A percentile compares a stretch with the other conserved stretches of the same genome.
Evolutionary conservation across 768 basidiomycete genomes (phyloP).

Genomic region (Glaciozyma martinii): DNA sequence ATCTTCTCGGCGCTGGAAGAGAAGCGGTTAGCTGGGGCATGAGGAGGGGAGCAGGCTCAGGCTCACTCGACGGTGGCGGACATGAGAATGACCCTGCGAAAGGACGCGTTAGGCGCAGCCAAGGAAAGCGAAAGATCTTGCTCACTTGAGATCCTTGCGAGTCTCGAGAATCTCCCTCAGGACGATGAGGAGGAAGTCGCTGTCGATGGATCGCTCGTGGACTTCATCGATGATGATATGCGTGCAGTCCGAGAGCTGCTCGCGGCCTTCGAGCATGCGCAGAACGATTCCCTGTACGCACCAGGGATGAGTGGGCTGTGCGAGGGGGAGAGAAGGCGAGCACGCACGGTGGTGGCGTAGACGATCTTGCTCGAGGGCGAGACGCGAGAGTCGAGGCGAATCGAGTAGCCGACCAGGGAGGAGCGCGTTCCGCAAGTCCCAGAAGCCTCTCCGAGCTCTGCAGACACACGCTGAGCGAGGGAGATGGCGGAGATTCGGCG

Average conservation of each 20-base stretch:
- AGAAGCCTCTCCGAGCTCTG: slow-evolving; percentile 76
- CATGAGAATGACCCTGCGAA: slow-evolving; percentile 76
- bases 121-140: neutral
- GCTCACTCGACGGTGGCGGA: slow-evolving; percentile 77
- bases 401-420: slow-evolving; percentile 88
- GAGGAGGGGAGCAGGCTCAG: slow-evolving; percentile 10
- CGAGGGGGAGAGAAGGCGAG: no score
- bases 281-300: slow-evolving; percentile 64
- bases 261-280: slow-evolving; percentile 87
- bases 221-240: slow-evolving; percentile 94
- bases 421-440: slow-evolving; percentile 64
- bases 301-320: neutral
- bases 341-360: slow-evolving; percentile 36
- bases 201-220: slow-evolving; percentile 93
- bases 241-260: slow-evolving; percentile 89
- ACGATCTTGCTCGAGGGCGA: slow-evolving; percentile 28
- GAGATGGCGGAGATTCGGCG: slow-evolving; percentile 93
- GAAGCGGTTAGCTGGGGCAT: no score
- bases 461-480: slow-evolving; percentile 85
- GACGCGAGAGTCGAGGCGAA: slow-evolving; percentile 59
- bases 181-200: slow-evolving; percentile 90
- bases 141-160: slow-evolving; percentile 73
- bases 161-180: slow-evolving; percentile 70
- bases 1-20: slow-evolving; percentile 59
- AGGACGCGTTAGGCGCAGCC: slow-evolving; percentile 1